Percentiles rank a stretch among this genome's conserved stretches.
phyloP scores from a whole-genome alignment of 495 filamentous ascomycete species.

The Geoglossum glabrum region DNA sequence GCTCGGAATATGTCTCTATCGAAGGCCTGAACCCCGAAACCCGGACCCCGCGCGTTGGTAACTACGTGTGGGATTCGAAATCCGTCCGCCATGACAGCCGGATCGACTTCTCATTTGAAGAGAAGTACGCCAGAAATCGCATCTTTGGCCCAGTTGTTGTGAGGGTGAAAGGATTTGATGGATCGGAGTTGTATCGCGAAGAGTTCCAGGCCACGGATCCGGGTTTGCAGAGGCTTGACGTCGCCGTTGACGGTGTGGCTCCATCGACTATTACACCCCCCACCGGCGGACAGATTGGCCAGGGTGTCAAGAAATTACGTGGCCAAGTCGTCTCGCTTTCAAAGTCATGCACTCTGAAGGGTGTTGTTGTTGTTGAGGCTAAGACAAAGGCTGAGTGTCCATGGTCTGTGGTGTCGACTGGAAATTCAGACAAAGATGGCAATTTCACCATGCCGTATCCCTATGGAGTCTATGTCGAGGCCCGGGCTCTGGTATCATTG shows the following conservation, averaged over 20 bases:
- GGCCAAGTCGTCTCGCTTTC: background rate
- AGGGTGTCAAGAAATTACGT: background rate
- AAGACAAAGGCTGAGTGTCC: background rate
- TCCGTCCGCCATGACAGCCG: background rate
- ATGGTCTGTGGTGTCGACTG: background rate
- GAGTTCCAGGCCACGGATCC: background rate
- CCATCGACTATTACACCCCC: background rate
- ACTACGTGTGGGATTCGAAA: background rate
- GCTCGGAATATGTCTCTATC: background rate
- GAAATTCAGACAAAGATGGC: background rate
- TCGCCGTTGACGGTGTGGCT: background rate
- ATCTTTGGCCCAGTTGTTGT: background rate
- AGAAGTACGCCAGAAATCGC: background rate
- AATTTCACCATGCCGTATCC: background rate
- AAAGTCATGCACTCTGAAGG: background rate
- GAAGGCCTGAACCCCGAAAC: background rate
- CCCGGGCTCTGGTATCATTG: background rate
- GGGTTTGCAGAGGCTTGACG: background rate
- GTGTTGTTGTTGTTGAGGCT: background rate
- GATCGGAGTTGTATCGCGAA: background rate
- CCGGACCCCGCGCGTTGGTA: background rate
- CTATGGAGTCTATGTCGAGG: background rate
- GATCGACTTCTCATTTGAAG: background rate
- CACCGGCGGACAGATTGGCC: background rate
- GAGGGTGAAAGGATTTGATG: background rate